These are phyloP conservation scores for Hortiboletus campestris DNA, from an alignment of 768 basidiomycete species.

Conservation along the genomic window DNA sequence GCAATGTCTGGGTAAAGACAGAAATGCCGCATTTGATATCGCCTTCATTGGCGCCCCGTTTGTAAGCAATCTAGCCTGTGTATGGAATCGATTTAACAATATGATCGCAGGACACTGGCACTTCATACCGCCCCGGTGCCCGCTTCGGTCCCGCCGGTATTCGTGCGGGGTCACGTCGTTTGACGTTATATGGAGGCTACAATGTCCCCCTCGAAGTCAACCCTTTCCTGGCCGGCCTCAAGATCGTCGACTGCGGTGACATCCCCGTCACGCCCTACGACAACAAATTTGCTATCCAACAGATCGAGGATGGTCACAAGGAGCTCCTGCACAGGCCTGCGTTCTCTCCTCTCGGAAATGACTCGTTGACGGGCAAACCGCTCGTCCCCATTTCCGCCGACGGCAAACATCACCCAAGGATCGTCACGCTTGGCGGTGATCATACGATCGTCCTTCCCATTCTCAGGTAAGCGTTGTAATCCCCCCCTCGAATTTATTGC, in stretches of 20 bases:
- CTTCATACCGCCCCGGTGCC: constrained; percentile 79
- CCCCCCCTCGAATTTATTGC: background rate
- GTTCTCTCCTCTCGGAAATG: constrained; percentile 61
- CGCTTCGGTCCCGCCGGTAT: constrained; percentile 86
- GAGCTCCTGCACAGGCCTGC: constrained; percentile 62
- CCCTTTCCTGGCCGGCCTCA: constrained; percentile 66
- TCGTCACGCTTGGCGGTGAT: constrained; percentile 85
- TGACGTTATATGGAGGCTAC: constrained; percentile 76
- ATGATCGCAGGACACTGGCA: constrained; percentile 56
- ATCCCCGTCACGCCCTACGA: constrained; percentile 80
- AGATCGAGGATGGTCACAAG: constrained; percentile 74
- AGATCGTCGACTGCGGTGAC: constrained; percentile 75
- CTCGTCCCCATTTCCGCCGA: constrained; percentile 62
- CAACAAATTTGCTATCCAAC: constrained; percentile 67
- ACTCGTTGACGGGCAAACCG: constrained; percentile 54
- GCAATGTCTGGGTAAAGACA: constrained; percentile 68
- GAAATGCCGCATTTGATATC: constrained; percentile 64
- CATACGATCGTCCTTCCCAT: constrained; percentile 78
- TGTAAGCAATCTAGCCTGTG: constrained; percentile 38
- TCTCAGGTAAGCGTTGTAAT: constrained; percentile 26
- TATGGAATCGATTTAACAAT: background rate
- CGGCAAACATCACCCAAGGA: constrained; percentile 71
- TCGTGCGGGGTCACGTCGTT: constrained; percentile 71
- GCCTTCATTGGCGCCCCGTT: constrained; percentile 82
- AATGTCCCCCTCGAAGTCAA: constrained; percentile 73